Percentiles rank a stretch among this genome's conserved stretches.
These are phyloP conservation scores for Hamigera avellanea DNA, from an alignment of 495 filamentous ascomycete species.

Conservation along the genomic window DNA sequence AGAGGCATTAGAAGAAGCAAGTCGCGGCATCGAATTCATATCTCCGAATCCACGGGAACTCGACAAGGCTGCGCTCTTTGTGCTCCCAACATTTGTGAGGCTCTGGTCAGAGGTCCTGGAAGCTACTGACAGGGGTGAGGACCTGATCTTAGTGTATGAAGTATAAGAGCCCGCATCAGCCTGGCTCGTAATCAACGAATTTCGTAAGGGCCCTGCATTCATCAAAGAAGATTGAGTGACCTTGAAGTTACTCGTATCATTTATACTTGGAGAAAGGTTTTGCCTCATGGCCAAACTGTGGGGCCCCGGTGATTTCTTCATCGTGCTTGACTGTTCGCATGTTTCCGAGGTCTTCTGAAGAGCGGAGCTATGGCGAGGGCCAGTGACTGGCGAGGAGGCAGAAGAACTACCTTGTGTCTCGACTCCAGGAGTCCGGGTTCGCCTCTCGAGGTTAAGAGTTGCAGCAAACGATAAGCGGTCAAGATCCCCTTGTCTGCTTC, in stretches of 20 bases:
- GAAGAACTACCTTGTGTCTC: too few relatives aligned
- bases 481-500: slow-evolving; percentile 8
- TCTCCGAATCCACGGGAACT: too few relatives aligned
- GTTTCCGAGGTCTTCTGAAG: too few relatives aligned
- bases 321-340: neutral
- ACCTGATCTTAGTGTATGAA: slow-evolving; percentile 16
- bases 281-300: too few relatives aligned
- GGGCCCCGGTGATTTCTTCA: neutral
- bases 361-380: too few relatives aligned
- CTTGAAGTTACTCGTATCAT: too few relatives aligned
- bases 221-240: neutral
- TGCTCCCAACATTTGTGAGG: too few relatives aligned
- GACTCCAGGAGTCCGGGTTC: neutral
- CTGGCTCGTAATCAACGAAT: neutral
- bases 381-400: too few relatives aligned
- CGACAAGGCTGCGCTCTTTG: too few relatives aligned
- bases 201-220: neutral
- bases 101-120: slow-evolving; percentile 7
- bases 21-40: too few relatives aligned
- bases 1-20: too few relatives aligned
- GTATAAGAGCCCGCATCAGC: slow-evolving; percentile 4
- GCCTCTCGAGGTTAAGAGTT: slow-evolving; percentile 12
- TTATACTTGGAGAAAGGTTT: too few relatives aligned
- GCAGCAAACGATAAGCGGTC: slow-evolving; percentile 21
- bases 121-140: slow-evolving; percentile 22